These are phyloP conservation scores for Thielaviopsis musarum DNA, from an alignment of 2,329 filamentous ascomycete species.

Conservation along the genomic window DNA sequence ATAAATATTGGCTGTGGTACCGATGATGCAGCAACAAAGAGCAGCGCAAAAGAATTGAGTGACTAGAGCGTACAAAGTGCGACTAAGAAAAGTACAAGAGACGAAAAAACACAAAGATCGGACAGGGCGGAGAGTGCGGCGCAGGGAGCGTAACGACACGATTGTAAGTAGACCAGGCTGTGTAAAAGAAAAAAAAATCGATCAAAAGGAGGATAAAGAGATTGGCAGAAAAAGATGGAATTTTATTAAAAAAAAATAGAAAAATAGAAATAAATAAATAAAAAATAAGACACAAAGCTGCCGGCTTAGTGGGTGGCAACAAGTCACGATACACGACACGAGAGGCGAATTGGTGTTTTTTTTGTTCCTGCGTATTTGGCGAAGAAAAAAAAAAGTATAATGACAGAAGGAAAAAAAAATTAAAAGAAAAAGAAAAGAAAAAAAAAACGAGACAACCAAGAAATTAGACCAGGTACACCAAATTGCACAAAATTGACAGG, in stretches of 20 bases:
- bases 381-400: background rate
- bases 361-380: background rate
- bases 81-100: background rate
- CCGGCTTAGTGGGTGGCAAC: background rate
- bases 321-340: background rate
- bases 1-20: background rate
- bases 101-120: background rate
- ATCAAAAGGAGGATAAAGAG: no score
- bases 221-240: no score
- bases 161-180: background rate
- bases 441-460: background rate
- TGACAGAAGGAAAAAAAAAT: background rate
- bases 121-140: conserved; percentile 7
- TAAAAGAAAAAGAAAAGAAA: background rate
- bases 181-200: background rate
- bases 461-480: no score
- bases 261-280: no score
- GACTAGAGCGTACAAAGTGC: background rate
- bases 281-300: no score
- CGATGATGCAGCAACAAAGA: background rate
- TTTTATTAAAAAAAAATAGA: no score
- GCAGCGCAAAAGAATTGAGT: background rate
- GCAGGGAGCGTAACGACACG: background rate
- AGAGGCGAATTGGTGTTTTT: background rate
- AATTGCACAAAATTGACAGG: no score